Conservation (phyloP, 768 basidiomycete genomes). For the Amanita phalloides region DNA sequence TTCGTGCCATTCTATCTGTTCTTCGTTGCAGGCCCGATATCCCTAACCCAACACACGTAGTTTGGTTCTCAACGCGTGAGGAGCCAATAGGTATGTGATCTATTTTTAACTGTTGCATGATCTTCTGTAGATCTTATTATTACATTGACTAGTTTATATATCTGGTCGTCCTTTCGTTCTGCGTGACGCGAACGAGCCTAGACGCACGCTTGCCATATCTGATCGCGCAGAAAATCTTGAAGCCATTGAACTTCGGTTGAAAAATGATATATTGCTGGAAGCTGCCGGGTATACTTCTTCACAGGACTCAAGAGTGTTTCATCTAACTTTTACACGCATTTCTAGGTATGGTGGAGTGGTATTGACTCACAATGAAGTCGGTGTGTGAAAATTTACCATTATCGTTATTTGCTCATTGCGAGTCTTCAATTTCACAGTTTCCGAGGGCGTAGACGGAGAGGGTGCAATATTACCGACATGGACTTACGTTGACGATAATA, state of each 20-base stretch:
- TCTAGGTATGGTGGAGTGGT: constrained; percentile 79
- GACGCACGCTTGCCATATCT: constrained; percentile 67
- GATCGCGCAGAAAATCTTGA: constrained; percentile 94
- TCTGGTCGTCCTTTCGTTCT: constrained; percentile 90
- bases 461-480: constrained; percentile 87
- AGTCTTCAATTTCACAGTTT: constrained; percentile 1
- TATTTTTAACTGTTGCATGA: background rate
- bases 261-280: constrained; percentile 86
- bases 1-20: constrained; percentile 82
- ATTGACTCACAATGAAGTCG: constrained; percentile 88
- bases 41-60: constrained; percentile 57
- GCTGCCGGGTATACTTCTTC: constrained; percentile 40
- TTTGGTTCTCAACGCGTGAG: constrained; percentile 97
- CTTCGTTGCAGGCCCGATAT: constrained; percentile 65
- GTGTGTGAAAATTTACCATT: constrained; percentile 25
- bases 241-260: constrained; percentile 81
- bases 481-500: constrained; percentile 77
- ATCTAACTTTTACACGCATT: background rate
- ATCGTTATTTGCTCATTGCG: background rate
- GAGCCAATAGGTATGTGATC: constrained; percentile 67
- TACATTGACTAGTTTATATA: constrained; percentile 54
- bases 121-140: background rate
- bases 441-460: constrained; percentile 51
- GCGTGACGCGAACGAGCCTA: constrained; percentile 77
- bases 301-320: background rate